Conservation (phyloP, 805 yeast genomes). For the Sugiyamaella qingdaonensis region DNA sequence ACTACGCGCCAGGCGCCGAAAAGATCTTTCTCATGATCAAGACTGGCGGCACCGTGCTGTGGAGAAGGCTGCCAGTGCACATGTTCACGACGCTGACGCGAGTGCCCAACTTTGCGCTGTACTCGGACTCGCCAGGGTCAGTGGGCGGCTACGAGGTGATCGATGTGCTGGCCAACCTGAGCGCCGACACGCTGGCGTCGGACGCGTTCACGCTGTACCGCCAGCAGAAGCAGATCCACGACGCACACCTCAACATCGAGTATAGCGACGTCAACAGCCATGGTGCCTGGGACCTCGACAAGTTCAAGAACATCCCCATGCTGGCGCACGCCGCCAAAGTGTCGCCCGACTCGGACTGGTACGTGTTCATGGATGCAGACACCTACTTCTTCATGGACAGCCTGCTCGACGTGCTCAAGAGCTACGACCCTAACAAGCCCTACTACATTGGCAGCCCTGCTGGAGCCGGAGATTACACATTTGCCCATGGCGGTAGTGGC, state of each 20-base stretch:
- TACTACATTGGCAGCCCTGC: conserved; percentile 32
- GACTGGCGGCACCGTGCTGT: conserved; percentile 34
- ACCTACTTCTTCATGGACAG: conserved; percentile 30
- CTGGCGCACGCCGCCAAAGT: conserved; percentile 32
- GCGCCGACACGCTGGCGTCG: conserved; percentile 14
- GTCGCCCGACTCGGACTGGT: conserved; percentile 33
- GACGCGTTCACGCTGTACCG: conserved; percentile 26
- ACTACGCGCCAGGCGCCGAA: conserved; percentile 23
- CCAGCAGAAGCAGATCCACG: conserved; percentile 21
- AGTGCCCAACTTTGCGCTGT: conserved; percentile 32
- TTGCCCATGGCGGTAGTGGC: conserved; percentile 41
- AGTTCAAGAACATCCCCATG: conserved; percentile 37
- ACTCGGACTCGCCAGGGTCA: conserved; percentile 32
- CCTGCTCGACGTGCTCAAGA: conserved; percentile 23
- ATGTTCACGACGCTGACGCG: conserved; percentile 32
- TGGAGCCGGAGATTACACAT: conserved; percentile 18
- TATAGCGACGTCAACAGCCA: conserved; percentile 11
- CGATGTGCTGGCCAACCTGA: conserved; percentile 29
- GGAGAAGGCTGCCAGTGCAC: conserved; percentile 36
- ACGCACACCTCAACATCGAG: conserved; percentile 24
- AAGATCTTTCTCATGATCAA: conserved; percentile 33
- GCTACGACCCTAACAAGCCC: conserved; percentile 26
- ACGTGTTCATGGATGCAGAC: conserved; percentile 35
- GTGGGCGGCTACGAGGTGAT: conserved; percentile 32
- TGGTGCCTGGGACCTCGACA: conserved; percentile 35